Base-by-base conservation (phyloP, 2,329 filamentous ascomycete genomes). In the Sclerotinia trifoliorum region DNA sequence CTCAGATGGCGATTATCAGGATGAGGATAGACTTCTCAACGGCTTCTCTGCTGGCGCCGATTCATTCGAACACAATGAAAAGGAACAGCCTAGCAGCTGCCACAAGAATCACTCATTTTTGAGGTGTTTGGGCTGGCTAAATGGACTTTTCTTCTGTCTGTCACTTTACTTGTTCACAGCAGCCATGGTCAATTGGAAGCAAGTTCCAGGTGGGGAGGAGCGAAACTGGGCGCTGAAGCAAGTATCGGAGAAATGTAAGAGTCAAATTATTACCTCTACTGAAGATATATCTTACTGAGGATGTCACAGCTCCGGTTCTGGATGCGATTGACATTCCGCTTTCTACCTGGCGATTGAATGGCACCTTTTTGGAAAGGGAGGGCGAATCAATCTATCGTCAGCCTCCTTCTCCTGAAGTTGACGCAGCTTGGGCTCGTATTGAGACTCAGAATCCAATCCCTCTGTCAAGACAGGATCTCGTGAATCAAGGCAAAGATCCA, bases 121-220 rank as follows among this genome's bases (percentile, higher is more conserved):
- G 29, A 39, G 29, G 10, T 56, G 29, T n/a, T 32, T 56, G 21
- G 32, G 29, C 5, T 56, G 54, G 54, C 32, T 56, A 0, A 56
- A 56, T 56, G 54, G 54, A 15, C 29, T 56, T 56, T 56, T 56
- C 54, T 56, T 56, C 15, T 56, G 29, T 15, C 32, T 56, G 11
- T 56, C 54, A 7, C 11, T 56, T 1, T 56, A 56, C 32, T 24
- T 56, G 11, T 56, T 56, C 21, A 56, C 21, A 35, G 54, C 54
- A 15, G 29, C 54, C 3, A 56, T 39, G 54, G 17, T 56, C 6
- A 39, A 56, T 17, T 56, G 54, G 54, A 56, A 39, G 54, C 54
- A 56, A 35, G 54, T 32, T n/a, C 54, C 54, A 6, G 10, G 54
- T 15, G 54, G 29, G 17, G n/a, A 5, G 2, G 54, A 56, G 29